Evolutionary conservation across 2,329 filamentous ascomycete species (phyloP).

Genomic region (Botryosphaeria dothidea): DNA sequence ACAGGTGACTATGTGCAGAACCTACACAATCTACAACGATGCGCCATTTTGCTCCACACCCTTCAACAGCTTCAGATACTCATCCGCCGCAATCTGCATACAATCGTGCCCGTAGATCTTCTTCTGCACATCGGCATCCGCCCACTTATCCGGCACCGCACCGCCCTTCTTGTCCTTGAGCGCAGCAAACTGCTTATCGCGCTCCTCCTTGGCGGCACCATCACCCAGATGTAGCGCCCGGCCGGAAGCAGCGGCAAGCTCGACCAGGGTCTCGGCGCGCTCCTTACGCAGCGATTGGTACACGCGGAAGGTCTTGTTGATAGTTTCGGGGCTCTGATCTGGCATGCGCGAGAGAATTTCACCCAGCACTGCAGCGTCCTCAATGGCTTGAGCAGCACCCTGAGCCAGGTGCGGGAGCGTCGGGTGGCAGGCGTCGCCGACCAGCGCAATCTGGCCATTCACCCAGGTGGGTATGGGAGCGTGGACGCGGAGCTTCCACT

Average conservation of each 20-base stretch:
- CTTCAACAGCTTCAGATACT: conserved; percentile 34
- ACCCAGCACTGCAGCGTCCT: conserved; percentile 60
- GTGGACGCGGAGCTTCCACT: conserved; percentile 66
- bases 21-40: background rate
- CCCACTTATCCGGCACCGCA: conserved; percentile 54
- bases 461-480: conserved; percentile 65
- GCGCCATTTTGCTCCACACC: background rate
- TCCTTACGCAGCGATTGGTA: conserved; percentile 60
- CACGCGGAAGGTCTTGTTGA: conserved; percentile 55
- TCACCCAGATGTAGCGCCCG: conserved; percentile 58
- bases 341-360: conserved; percentile 54
- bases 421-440: conserved; percentile 64
- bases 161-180: conserved; percentile 39
- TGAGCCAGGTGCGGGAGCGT: conserved; percentile 66
- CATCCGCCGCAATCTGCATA: conserved; percentile 45
- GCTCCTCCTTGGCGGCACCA: conserved; percentile 59
- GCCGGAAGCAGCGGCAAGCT: conserved; percentile 57
- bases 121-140: conserved; percentile 52
- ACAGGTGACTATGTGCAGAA: background rate
- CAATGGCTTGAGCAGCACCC: conserved; percentile 65
- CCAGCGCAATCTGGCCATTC: conserved; percentile 52
- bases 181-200: conserved; percentile 56
- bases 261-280: conserved; percentile 58
- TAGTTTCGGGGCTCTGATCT: conserved; percentile 43
- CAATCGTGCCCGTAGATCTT: conserved; percentile 51